Evolutionary conservation across 2,329 filamentous ascomycete species (phyloP), one percentile per base, ranked within the genome.

Genomic region (Penicillium sp.): DNA sequence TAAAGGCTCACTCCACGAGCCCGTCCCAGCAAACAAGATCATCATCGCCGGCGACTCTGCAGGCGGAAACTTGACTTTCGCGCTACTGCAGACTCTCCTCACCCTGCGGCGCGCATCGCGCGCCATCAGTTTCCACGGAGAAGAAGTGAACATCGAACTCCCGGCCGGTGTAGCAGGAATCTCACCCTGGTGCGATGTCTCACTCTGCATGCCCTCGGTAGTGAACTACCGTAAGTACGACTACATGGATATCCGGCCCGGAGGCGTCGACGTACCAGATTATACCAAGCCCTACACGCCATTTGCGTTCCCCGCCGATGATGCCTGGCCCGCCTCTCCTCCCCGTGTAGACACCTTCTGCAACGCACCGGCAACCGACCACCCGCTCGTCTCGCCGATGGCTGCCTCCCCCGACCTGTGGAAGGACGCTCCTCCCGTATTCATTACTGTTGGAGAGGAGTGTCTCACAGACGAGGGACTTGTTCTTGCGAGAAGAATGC

Each of bases 11-110:
- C 63, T 75, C 14, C 78, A 80, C 56, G 64, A 71, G 16, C 70
- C 79, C 16, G 67, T 80, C 2, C 71, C 74, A 11, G 72, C 79
- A 5, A 69, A 70, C 50, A 75, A 76, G 53, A 80, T 81, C 55
- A 63, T 81, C 47, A 59, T 81, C 19, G 72, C 77, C 4, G 79
- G 79, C 19, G 79, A 80, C 59, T 79, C 77, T 1, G 77, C 78
- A 0, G 79, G 79, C 22, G 79, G 70, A 6, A 77, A 78, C 54
- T 69, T 80, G 10, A 68, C 69, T 11, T 64, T 79, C 1, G 71
- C 66, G 16, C 67, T 80, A 11, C 60, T 78, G 2, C 76, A 78
- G 50, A 73, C 76, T 5, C 70, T 81, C 5, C 65, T 80, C 14
- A 77, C 75, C 1, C 64, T 80, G 16, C 69, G 68, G 5, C 73